Conservation (phyloP, 768 basidiomycete genomes). For the Suillus spraguei region DNA sequence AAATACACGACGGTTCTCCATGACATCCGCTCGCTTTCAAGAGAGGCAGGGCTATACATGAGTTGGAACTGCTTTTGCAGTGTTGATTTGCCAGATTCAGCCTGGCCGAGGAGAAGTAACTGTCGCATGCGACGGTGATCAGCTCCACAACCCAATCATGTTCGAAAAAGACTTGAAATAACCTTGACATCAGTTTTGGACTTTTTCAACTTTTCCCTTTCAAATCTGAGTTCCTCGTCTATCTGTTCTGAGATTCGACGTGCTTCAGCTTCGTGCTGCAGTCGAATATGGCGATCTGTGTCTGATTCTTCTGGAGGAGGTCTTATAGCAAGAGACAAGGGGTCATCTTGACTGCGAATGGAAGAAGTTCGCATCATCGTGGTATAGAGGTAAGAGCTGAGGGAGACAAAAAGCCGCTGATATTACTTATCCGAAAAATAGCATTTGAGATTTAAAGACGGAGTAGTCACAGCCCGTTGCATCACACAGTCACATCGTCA, state of each 20-base stretch:
- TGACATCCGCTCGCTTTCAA: conserved; percentile 68
- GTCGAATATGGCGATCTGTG: conserved; percentile 58
- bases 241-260: conserved; percentile 78
- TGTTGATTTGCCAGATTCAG: conserved; percentile 78
- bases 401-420: conserved; percentile 24
- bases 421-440: not conserved
- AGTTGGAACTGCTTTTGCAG: conserved; percentile 81
- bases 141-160: conserved; percentile 7
- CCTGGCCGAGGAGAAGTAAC: conserved; percentile 77
- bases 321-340: conserved; percentile 65
- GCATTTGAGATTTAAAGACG: conserved; percentile 14
- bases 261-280: conserved; percentile 71
- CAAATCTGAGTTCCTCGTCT: conserved; percentile 75
- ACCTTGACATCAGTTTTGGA: conserved; percentile 80
- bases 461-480: conserved; percentile 30
- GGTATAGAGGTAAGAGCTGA: conserved; percentile 34
- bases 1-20: conserved; percentile 79
- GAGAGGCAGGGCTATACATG: conserved; percentile 73
- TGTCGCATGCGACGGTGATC: conserved; percentile 34
- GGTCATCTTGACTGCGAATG: conserved; percentile 75
- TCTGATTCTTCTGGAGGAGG: conserved; percentile 71
- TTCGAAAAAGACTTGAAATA: conserved; percentile 6
- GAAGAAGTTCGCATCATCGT: conserved; percentile 69
- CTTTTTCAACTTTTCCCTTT: conserved; percentile 65
- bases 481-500: conserved; percentile 11